phyloP scores from a whole-genome alignment of 106 monocot species.

The Posidonia australis region DNA sequence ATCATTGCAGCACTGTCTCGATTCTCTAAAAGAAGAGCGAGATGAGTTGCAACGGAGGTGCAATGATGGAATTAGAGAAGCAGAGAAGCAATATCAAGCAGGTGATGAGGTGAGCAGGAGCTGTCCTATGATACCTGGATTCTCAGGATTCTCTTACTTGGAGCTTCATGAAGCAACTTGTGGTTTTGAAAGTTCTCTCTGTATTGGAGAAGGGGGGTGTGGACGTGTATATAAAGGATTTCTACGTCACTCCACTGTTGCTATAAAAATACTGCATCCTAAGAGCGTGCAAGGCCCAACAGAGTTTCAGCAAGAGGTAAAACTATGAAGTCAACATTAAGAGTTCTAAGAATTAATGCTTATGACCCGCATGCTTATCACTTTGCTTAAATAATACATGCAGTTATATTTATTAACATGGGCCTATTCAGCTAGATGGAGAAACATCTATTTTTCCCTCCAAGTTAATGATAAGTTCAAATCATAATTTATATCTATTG shows the following conservation, averaged over 20 bases:
- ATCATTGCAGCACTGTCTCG: slow-evolving; percentile 5
- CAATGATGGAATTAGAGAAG: slow-evolving; percentile 25
- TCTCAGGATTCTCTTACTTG: slow-evolving; percentile 35
- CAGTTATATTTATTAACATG: too few relatives aligned
- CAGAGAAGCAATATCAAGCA: slow-evolving; percentile 18
- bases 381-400: not conserved
- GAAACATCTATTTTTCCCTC: too few relatives aligned
- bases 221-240: slow-evolving; percentile 51
- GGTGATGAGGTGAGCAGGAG: slow-evolving; percentile 7
- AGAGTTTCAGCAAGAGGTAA: slow-evolving; percentile 57
- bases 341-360: not conserved
- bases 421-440: too few relatives aligned
- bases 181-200: slow-evolving; percentile 26
- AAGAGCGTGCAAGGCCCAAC: slow-evolving; percentile 29
- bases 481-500: too few relatives aligned
- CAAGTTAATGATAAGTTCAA: too few relatives aligned
- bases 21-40: slow-evolving; percentile 19
- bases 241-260: slow-evolving; percentile 43
- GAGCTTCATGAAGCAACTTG: slow-evolving; percentile 53
- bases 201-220: slow-evolving; percentile 54
- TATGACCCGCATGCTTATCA: not conserved
- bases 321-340: not conserved
- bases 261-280: slow-evolving; percentile 49
- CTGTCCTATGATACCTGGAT: slow-evolving; percentile 4
- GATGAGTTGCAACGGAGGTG: slow-evolving; percentile 20